These are phyloP conservation scores for Phanerodontia chrysosporium DNA, from an alignment of 768 basidiomycete genomes.

Conservation along the genomic window DNA sequence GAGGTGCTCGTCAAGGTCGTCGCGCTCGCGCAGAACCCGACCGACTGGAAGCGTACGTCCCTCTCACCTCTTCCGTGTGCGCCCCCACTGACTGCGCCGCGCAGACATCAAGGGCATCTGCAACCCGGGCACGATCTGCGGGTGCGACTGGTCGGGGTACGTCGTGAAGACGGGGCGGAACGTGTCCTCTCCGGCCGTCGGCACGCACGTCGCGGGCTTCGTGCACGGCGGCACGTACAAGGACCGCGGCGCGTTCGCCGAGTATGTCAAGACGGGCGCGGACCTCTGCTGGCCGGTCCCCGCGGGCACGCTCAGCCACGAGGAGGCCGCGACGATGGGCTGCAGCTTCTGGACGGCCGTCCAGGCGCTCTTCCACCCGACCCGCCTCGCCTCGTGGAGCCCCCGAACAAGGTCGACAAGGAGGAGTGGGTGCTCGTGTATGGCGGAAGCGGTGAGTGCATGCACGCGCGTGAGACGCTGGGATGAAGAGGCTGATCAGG, in stretches of 20 bases:
- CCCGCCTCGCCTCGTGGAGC: conserved; percentile 18
- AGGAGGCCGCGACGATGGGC: conserved; percentile 18
- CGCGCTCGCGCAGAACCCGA: conserved; percentile 23
- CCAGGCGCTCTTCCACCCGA: conserved; percentile 22
- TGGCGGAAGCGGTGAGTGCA: conserved; percentile 22
- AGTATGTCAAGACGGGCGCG: conserved; percentile 22
- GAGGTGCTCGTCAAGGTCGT: conserved; percentile 24
- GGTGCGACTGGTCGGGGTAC: conserved; percentile 24
- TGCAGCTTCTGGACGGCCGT: conserved; percentile 20
- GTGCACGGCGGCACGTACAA: conserved; percentile 21
- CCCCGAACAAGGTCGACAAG: conserved; percentile 9
- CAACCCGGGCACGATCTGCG: conserved; percentile 19
- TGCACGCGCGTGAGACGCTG: neutral
- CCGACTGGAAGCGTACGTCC: conserved; percentile 22
- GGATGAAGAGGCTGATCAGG: neutral
- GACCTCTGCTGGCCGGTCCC: conserved; percentile 23
- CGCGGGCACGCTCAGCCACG: conserved; percentile 14
- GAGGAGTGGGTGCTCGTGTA: conserved; percentile 24
- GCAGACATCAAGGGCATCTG: conserved; percentile 11
- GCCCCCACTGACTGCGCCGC: conserved; percentile 11
- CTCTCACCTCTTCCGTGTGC: conserved; percentile 1
- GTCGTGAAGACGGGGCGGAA: conserved; percentile 21
- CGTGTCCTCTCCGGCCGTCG: conserved; percentile 15
- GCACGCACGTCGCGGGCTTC: conserved; percentile 25
- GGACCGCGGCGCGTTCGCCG: conserved; percentile 24